Percentiles rank a stretch among this genome's conserved stretches.
Evolutionary conservation across 805 yeast genomes (phyloP).

Genomic region (Kregervanrija pseudodelftensis): DNA sequence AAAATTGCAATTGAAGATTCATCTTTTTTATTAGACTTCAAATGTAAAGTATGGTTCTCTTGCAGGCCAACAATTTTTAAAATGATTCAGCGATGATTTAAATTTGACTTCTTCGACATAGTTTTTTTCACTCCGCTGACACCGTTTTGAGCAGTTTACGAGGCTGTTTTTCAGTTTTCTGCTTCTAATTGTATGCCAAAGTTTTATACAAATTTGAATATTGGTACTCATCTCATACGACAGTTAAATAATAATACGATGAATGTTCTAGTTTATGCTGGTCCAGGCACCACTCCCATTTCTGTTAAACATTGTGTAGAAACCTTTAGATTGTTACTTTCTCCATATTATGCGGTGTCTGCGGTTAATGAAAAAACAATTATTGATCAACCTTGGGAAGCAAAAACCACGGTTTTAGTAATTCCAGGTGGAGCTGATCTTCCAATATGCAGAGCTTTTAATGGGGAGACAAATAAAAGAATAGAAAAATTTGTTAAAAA

Average conservation of each 20-base stretch:
- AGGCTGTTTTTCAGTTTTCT: too few relatives aligned
- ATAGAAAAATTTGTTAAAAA: conserved; percentile 58
- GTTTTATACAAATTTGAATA: too few relatives aligned
- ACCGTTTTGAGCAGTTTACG: too few relatives aligned
- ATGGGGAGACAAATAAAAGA: conserved; percentile 57
- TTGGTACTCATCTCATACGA: too few relatives aligned
- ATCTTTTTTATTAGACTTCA: too few relatives aligned
- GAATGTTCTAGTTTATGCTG: conserved; percentile 72
- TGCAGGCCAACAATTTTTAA: neutral
- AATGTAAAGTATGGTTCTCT: neutral
- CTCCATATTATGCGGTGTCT: conserved; percentile 84
- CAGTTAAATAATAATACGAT: conserved; percentile 25
- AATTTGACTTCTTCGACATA: neutral
- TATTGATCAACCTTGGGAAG: conserved; percentile 80
- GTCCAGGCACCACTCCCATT: conserved; percentile 81
- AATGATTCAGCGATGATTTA: neutral
- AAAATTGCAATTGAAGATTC: too few relatives aligned
- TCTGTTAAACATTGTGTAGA: conserved; percentile 80
- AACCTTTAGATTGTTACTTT: conserved; percentile 62
- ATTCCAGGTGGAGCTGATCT: conserved; percentile 97
- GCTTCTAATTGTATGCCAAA: too few relatives aligned
- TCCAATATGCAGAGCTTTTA: conserved; percentile 69
- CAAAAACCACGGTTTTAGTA: conserved; percentile 71
- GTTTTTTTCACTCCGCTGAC: too few relatives aligned
- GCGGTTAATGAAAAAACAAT: conserved; percentile 58